Evolutionary conservation across 495 filamentous ascomycete species (phyloP).

Genomic region (Xylaria intraflava): DNA sequence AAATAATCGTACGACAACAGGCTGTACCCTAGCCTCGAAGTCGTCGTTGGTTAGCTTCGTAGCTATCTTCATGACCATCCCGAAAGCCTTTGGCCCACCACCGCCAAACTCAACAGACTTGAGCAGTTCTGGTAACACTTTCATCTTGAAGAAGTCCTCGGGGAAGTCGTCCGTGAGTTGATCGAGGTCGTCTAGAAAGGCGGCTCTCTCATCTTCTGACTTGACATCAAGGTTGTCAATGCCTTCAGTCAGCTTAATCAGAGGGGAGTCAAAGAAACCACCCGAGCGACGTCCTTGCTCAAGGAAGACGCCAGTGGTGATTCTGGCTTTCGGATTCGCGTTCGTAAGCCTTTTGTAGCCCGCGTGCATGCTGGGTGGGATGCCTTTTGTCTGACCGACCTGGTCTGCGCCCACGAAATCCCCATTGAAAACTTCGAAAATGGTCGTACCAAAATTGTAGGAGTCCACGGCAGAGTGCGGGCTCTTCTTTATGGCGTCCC

Average conservation of each 20-base stretch:
- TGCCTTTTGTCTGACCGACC: constrained; percentile 72
- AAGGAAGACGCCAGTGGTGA: constrained; percentile 79
- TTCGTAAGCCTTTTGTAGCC: constrained; percentile 84
- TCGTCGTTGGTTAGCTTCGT: constrained; percentile 82
- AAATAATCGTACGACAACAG: constrained; percentile 82
- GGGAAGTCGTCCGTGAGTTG: constrained; percentile 87
- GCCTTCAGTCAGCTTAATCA: constrained; percentile 86
- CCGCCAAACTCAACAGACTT: constrained; percentile 97
- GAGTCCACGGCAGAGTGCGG: constrained; percentile 78
- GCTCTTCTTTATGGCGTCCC: constrained; percentile 79
- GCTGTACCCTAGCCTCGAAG: constrained; percentile 76
- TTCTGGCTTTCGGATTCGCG: constrained; percentile 77
- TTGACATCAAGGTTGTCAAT: constrained; percentile 90
- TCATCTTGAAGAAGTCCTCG: constrained; percentile 96
- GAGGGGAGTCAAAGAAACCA: constrained; percentile 83
- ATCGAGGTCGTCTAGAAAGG: constrained; percentile 81
- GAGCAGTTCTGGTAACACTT: constrained; percentile 88
- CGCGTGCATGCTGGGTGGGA: constrained; percentile 80
- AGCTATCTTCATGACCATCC: constrained; percentile 81
- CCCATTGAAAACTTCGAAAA: constrained; percentile 91
- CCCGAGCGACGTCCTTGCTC: constrained; percentile 79
- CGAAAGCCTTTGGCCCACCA: constrained; percentile 86
- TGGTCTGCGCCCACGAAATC: constrained; percentile 65
- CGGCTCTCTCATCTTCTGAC: constrained; percentile 71
- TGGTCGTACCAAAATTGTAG: constrained; percentile 74